A percentile compares a stretch with the other conserved stretches of the same genome.
phyloP scores from a whole-genome alignment of 371 early-diverging fungal genomes.

The Mortierella sp. region DNA sequence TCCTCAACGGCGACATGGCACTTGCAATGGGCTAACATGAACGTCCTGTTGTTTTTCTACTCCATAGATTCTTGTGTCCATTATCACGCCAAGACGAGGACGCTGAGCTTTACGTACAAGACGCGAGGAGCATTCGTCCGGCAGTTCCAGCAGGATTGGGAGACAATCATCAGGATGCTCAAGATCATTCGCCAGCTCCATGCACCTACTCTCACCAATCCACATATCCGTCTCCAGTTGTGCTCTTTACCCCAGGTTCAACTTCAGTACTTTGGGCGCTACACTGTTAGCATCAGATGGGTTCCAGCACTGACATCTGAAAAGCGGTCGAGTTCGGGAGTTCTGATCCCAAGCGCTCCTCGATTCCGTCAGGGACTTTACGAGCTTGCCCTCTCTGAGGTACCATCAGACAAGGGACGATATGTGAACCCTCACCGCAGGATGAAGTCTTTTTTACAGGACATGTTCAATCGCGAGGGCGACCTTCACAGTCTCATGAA shows the following conservation, averaged over 20 bases:
- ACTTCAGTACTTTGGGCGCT: slow-evolving; percentile 34
- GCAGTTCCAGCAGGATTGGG: slow-evolving; percentile 53
- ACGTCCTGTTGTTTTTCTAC: neutral
- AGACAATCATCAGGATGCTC: slow-evolving; percentile 48
- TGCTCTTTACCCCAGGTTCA: slow-evolving; percentile 39
- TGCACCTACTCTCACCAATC: slow-evolving; percentile 39
- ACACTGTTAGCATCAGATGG: slow-evolving; percentile 36
- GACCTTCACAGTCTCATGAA: slow-evolving; percentile 49
- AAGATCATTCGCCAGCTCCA: slow-evolving; percentile 47
- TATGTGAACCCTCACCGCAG: slow-evolving; percentile 43
- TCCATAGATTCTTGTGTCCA: slow-evolving; percentile 25
- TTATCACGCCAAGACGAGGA: slow-evolving; percentile 25
- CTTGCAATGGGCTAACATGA: neutral
- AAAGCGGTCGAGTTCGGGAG: slow-evolving; percentile 32
- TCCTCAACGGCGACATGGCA: neutral
- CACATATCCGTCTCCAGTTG: slow-evolving; percentile 14
- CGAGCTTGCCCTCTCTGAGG: slow-evolving; percentile 31
- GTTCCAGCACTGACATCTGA: slow-evolving; percentile 19
- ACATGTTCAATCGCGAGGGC: slow-evolving; percentile 51
- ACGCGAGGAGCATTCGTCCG: slow-evolving; percentile 37
- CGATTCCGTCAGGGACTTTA: slow-evolving; percentile 45
- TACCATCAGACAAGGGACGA: neutral
- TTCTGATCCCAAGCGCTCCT: slow-evolving; percentile 31
- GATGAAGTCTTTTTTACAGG: slow-evolving; percentile 49
- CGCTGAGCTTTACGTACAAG: slow-evolving; percentile 41